A percentile compares a stretch with the other conserved stretches of the same genome.
These are phyloP conservation scores for Yarrowia porcina DNA, from an alignment of 805 yeast genomes.

Conservation along the genomic window DNA sequence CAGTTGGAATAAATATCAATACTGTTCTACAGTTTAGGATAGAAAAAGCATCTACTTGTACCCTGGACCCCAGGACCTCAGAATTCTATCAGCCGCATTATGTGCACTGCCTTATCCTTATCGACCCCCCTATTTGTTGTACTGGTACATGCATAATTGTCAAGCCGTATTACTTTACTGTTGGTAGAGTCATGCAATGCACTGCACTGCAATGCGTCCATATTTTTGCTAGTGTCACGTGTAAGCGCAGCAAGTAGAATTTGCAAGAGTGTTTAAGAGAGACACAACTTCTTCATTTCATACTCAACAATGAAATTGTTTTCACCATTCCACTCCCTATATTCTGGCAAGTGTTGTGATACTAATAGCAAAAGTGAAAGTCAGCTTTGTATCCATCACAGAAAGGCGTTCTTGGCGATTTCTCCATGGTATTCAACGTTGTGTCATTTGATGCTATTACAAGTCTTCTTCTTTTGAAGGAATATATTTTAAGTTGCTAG, in stretches of 20 bases:
- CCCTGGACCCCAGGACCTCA: background rate
- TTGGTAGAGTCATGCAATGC: slow-evolving; percentile 11
- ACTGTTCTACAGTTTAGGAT: too few species aligned
- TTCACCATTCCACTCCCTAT: too few species aligned
- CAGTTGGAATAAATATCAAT: too few species aligned
- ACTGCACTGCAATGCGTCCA: background rate
- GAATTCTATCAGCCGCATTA: background rate
- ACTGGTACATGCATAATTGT: too few species aligned
- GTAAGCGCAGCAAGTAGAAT: background rate
- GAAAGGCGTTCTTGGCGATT: background rate
- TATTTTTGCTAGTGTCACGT: background rate
- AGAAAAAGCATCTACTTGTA: too few species aligned
- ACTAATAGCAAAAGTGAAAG: background rate
- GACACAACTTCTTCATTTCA: background rate
- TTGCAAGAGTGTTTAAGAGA: background rate
- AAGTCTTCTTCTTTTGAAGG: background rate
- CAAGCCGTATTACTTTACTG: slow-evolving; percentile 6
- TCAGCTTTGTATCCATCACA: too few species aligned
- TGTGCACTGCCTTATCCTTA: slow-evolving; percentile 18
- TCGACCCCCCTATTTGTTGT: slow-evolving; percentile 3
- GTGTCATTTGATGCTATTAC: background rate
- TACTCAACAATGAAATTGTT: background rate
- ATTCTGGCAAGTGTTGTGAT: background rate
- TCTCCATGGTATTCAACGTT: background rate
- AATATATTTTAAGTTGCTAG: background rate